Evolutionary conservation across 2,329 filamentous ascomycete genomes (phyloP), one percentile per base, ranked within the genome.

Genomic region (Epichloe typhina): DNA sequence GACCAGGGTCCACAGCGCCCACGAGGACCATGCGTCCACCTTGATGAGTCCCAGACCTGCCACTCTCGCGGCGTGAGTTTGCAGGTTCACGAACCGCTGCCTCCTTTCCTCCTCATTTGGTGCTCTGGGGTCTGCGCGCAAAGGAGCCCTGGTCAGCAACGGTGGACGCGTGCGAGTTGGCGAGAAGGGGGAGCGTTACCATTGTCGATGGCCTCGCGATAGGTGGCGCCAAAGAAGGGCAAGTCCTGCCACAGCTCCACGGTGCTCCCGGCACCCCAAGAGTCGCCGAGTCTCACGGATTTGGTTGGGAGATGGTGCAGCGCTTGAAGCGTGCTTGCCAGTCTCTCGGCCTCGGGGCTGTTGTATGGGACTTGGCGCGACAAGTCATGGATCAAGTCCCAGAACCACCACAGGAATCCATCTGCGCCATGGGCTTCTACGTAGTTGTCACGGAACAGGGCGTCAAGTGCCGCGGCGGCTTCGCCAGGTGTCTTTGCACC

Each of bases 321-420:
- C 3, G 43, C 50, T 36, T 54, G 47, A 21, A 57, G 21, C 5
- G 52, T 23, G 0, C 36, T 52, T 4, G 45, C 51, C 3, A 58
- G 41, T 6, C 21, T 51, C 15, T 57, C 53, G 13, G 59, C 57
- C 39, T 55, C 50, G 2, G 37, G 36, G 31, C 51, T 52, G 31
- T 57, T 47, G 40, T 55, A 50, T 11, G 57, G 55, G 36, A 59
- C 11, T 38, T 58, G 56, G n/a, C 56, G 54, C 17, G 54, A 41
- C 15, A 60, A 45, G 4, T 55, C 49, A 31, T 59, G 58, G 11
- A 60, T 15, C 2, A 59, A 54, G 33, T 59, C 56, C 58, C 58
- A 58, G 49, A 59, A 58, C 50, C 58, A 55, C 50, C 53, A 58
- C 7, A 59, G 46, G 17, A 60, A 60, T 6, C 31, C 38, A 1